Evolutionary conservation across 495 filamentous ascomycete genomes (phyloP), one percentile per base, ranked within the genome.

Genomic region (Cercophora sp.): DNA sequence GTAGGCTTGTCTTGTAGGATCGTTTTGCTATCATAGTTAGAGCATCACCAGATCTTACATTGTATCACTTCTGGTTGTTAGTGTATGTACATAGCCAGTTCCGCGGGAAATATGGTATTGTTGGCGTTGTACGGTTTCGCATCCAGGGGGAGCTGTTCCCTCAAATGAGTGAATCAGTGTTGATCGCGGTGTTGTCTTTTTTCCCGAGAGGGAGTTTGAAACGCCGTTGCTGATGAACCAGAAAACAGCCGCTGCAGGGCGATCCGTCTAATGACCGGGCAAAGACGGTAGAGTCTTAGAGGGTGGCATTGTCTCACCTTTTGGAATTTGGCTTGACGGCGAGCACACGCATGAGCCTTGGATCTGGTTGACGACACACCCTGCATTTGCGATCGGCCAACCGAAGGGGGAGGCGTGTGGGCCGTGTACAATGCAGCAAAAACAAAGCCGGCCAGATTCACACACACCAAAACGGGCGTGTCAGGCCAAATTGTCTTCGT

Each of bases 291-390:
- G n/a, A 24, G 40, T 43, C 25, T 24, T 43, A 22, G 40, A 13
- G 11, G n/a, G 27, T 47, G 8, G 44, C 44, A 47, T 47, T 47
- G 44, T 34, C n/a, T 47, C 44, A 34, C 20, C 27, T 27, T 22
- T 18, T 25, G 34, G 44, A 18, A 11, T 47, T 27, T 18, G 27
- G 16, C 27, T 47, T 27, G 29, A 16, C 22, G 25, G 20, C 20
- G 15, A 27, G 41, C 41, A 15, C 22, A 27, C 22, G n/a, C n/a
- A n/a, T n/a, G n/a, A n/a, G n/a, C 29, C 29, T 32, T 32, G 6
- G 29, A 13, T 39, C 22, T 39, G 36, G 36, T 39, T 19, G 16
- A 39, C 16, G 22, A 19, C 16, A 5, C 8, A 8, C 8, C 5
- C 36, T 39, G 36, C 36, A 39, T 39, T 32, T 39, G 36, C n/a